Base-by-base conservation (phyloP, 305 asterid species). In the Fraxinus nigra region DNA sequence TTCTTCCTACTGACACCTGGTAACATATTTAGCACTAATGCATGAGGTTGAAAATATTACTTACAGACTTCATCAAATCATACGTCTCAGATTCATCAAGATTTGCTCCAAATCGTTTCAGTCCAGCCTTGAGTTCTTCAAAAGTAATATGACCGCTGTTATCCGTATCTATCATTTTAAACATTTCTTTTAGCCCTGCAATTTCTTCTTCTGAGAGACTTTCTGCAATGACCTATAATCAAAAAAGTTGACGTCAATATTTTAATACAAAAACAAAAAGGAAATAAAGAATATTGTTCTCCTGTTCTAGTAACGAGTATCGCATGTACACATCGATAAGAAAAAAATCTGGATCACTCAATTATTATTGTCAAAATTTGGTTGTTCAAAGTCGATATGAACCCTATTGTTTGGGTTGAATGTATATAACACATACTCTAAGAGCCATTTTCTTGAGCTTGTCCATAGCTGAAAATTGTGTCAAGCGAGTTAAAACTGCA, bases 381-480 rank as follows among this genome's bases (percentile, higher is more conserved):
- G 28, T 28, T 40, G 40, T 59, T 40, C 61, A 61, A 78, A 59
- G 28, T 34, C 13, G 5, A 22, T 43, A 63, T 51, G 37, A 69
- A 61, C 20, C 43, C 43, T 63, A 34, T 13, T 43, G 24, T 67
- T 61, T 83, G 48, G 30, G 24, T n/a, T 32, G 33, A 65, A 34
- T 48, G 75, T 34, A 61, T 9, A 20, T 75, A 78, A 18, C 18
- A 4, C 87, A 22, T 87, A 92, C 97, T 91, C 94, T 86, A 79
- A 92, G 89, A 82, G 93, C 97, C 93, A 92, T 91, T 89, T 91
- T 92, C 91, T 92, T 92, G 70, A 92, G 88, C 86, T 90, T 92
- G 83, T 91, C 87, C 97, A 91, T 90, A 35, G 90, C 97, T 40
- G 93, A 91, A 85, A 92, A 92, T 80, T 89, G 94, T 0, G 88